phyloP scores from a whole-genome alignment of 225 moss, liverwort and hornwort genomes.

The Physcomitrium patens region DNA sequence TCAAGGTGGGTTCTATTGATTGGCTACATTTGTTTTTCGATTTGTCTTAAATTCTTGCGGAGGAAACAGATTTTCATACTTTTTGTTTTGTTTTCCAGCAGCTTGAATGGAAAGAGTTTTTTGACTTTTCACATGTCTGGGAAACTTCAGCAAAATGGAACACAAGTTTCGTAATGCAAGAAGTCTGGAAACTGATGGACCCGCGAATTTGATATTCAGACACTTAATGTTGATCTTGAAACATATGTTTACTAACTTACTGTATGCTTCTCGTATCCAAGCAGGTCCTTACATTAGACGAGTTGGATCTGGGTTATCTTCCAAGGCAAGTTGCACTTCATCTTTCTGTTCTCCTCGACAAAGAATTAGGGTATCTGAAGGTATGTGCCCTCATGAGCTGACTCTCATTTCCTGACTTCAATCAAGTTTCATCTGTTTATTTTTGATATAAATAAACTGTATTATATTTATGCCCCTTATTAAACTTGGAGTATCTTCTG shows the following conservation, averaged over 20 bases:
- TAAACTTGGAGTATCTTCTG: not conserved
- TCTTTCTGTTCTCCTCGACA: slow-evolving; percentile 74
- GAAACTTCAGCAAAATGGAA: not conserved
- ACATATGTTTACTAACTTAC: slow-evolving; percentile 5
- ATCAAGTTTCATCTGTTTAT: not conserved
- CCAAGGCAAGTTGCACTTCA: slow-evolving; percentile 75
- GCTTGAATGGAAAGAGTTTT: not conserved
- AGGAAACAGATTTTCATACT: not conserved
- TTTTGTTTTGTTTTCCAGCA: not conserved
- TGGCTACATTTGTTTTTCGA: not conserved
- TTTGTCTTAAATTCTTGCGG: slow-evolving; percentile 8
- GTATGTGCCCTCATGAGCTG: slow-evolving; percentile 35
- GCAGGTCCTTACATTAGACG: slow-evolving; percentile 62
- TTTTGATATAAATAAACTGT: too few species aligned
- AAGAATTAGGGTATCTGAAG: slow-evolving; percentile 58
- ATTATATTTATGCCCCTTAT: not conserved
- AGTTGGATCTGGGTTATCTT: slow-evolving; percentile 71
- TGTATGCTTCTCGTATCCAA: slow-evolving; percentile 24
- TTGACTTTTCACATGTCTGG: not conserved
- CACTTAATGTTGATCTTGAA: slow-evolving; percentile 16
- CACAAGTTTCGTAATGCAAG: not conserved
- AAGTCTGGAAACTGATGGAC: too few species aligned
- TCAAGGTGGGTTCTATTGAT: slow-evolving; percentile 65
- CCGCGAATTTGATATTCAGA: not conserved
- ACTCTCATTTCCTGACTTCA: not conserved